Conservation (phyloP, 1,139 yeast species). For the Tardiomyces digboiensis region DNA sequence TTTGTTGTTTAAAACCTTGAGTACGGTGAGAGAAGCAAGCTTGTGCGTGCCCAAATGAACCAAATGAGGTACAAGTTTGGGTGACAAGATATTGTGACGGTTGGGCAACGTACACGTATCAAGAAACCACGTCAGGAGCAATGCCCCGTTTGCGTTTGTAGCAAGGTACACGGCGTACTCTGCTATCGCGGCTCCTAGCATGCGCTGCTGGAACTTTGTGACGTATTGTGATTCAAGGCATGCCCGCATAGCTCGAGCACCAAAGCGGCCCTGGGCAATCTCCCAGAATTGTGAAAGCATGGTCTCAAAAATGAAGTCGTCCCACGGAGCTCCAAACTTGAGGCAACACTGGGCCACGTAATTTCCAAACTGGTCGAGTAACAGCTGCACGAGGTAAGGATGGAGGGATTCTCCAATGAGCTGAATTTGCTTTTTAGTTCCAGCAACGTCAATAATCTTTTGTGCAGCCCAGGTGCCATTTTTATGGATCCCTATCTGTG, state of each 20-base stretch:
- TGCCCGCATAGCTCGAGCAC: constrained; percentile 92
- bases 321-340: constrained; percentile 81
- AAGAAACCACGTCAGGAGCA: constrained; percentile 87
- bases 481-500: constrained; percentile 92
- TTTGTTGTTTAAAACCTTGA: constrained; percentile 64
- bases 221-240: constrained; percentile 71
- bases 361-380: constrained; percentile 95
- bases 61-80: constrained; percentile 52
- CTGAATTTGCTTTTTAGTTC: constrained; percentile 57
- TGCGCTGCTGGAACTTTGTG: constrained; percentile 56
- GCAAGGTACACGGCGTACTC: constrained; percentile 74
- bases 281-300: constrained; percentile 71
- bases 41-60: constrained; percentile 71
- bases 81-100: constrained; percentile 45
- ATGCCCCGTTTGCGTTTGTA: constrained; percentile 78
- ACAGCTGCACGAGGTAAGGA: constrained; percentile 77
- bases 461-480: constrained; percentile 99
- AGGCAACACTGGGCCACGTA: constrained; percentile 93
- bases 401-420: constrained; percentile 61
- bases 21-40: constrained; percentile 72
- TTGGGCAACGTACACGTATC: constrained; percentile 71
- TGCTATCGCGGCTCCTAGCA: constrained; percentile 74
- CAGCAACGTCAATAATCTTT: constrained; percentile 75
- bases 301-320: constrained; percentile 82
- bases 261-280: constrained; percentile 84